Conservation (phyloP, 176 grass and related monocot genomes). For the Bonia amplexicaulis region DNA sequence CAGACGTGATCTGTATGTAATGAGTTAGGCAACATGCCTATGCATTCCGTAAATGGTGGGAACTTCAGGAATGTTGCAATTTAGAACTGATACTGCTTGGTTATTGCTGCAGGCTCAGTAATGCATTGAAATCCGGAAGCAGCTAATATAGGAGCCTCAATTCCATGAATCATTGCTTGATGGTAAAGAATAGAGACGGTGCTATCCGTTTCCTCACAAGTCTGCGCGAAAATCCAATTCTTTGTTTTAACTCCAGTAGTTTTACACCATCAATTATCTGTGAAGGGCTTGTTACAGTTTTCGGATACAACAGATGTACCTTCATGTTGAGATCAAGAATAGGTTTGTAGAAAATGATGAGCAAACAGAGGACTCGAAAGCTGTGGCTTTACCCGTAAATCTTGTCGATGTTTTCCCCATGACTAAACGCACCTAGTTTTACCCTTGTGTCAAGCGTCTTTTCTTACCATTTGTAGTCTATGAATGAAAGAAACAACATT, state of each 20-base stretch:
- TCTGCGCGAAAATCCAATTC: constrained; percentile 18
- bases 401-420: not conserved
- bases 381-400: constrained; percentile 22
- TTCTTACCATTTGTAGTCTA: not conserved
- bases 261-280: constrained; percentile 38
- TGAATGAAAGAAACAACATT: not conserved
- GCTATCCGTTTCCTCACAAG: not conserved
- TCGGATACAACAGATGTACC: constrained; percentile 39
- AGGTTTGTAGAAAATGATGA: constrained; percentile 43
- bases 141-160: constrained; percentile 43
- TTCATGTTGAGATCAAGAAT: constrained; percentile 35
- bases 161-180: constrained; percentile 27
- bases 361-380: constrained; percentile 16
- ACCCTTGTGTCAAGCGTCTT: not conserved
- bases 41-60: not conserved
- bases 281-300: constrained; percentile 46
- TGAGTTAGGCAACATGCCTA: not conserved
- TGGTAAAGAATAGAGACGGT: constrained; percentile 22
- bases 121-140: constrained; percentile 80
- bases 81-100: not conserved
- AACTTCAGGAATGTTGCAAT: not conserved
- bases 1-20: not conserved
- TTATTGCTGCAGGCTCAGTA: constrained; percentile 84
- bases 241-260: constrained; percentile 42
- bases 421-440: constrained; percentile 1